Base-by-base conservation (phyloP, 192 early-diverging fungal genomes). In the Backusella circina region DNA sequence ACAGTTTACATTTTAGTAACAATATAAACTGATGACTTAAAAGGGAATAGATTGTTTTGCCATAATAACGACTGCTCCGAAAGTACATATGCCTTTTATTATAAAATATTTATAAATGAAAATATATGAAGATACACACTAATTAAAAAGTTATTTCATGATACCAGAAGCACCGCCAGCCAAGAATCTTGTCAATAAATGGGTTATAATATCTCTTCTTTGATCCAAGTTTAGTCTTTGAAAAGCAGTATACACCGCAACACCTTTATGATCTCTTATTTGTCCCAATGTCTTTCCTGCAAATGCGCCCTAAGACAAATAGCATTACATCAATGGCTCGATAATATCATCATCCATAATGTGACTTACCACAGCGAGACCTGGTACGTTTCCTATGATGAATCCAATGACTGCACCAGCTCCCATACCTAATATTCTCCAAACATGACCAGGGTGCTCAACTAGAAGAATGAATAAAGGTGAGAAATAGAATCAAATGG, bases 251-350 rank as follows among this genome's bases (percentile, higher is more conserved):
- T 82, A 82, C 5, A 82, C 80, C 7, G 80, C 78, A 21, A 78
- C 80, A 47, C 80, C 80, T 32, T 91, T 91, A 41, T 80, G 70
- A 70, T 93, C 92, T 23, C 92, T 82, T 57, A 93, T 83, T 23
- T 82, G 72, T 15, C 92, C 92, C 28, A 93, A 73, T 50, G 86
- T 84, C 50, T 81, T 84, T 18, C 92, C 92, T 9, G 84, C 89
- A 71, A 84, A 86, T 16, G 79, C 90, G 65, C 91, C 88, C 84
- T 85, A 78, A 44, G 23, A 31, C 18, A 13, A 36, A 31, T 26
- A 66, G 16, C 30, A 33, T 33, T 31, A 66, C 28, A 31, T 31
- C 16, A 66, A 35, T 33, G 21, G 16, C 18, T 47, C 30, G 8
- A 31, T 32, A 21, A 30, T 23, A 32, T 32, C 6, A 73, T 6